Evolutionary conservation across 2,329 filamentous ascomycete genomes (phyloP), one percentile per base, ranked within the genome.

Genomic region (Aspergillus aculeatus): DNA sequence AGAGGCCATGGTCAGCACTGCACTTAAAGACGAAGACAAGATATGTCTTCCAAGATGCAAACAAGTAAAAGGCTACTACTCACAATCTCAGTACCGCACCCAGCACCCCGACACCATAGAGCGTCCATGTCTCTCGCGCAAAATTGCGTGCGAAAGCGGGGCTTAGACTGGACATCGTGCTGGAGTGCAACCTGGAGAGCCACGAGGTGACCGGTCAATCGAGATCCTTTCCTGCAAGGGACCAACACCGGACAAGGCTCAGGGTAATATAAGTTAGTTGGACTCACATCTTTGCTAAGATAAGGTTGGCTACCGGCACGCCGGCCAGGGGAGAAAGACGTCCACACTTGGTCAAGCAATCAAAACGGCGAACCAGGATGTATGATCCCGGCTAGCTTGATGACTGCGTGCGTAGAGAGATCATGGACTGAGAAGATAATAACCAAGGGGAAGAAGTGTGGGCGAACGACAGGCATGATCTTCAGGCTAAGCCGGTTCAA

Each of bases 81-180:
- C 59, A 79, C 77, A 73, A 73, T 73, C 76, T 68, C 48, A 77
- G 62, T 5, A 70, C 60, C 24, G 73, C 72, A 52, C 74, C 69
- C 10, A 77, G 59, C 26, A 78, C 70, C 11, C 76, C 77, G 4
- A 78, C 70, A 11, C 63, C 67, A 56, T 78, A 80, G 16, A 80
- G 64, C 35, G 71, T 66, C 77, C 77, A 79, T 73, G 77, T 77
- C 64, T 77, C 74, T 44, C 64, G 68, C 31, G 67, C 64, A 60
- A 77, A 77, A 6, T 58, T 52, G 23, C 56, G 56, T 51, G 61
- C 68, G 61, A 71, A 77, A 19, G 64, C 68, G 35, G 66, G 61
- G 49, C 67, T 68, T 32, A 73, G 54, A 47, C 66, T 68, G 51
- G 71, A 66, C 73, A 75, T 73, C 26, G 50, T 68, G 54, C 58